Evolutionary conservation across 2,329 filamentous ascomycete genomes (phyloP), one percentile per base, ranked within the genome.

Genomic region (Trichoderma simmonsii): DNA sequence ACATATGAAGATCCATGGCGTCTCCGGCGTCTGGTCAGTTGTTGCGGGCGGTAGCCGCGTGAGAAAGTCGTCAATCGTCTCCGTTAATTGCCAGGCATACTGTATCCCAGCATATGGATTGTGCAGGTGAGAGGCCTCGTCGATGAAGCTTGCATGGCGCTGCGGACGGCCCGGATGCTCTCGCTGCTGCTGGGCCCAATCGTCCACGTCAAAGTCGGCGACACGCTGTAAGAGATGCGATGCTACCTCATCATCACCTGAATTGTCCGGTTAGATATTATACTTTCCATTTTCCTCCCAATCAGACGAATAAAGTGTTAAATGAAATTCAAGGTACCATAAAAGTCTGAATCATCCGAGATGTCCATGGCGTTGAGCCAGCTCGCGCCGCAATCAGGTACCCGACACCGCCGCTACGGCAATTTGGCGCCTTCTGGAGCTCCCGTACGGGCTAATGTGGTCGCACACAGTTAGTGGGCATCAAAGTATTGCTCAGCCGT

Each of bases 1-100:
- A 67, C 86, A 87, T 56, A 92, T 87, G 83, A 87, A 94, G 62
- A 97, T 93, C 92, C 93, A 96, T 0, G 87, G 86, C 3, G 86
- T 84, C 0, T 82, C 75, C 0, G 77, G 77, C 1, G 79, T 81
- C 4, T 81, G 79, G 3, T 83, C 80, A 1, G 90, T 92, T 1
- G 86, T 91, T 4, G 86, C 86, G 0, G 93, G 92, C 0, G 91
- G 91, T 0, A 95, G 83, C 9, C 93, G 89, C 9, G 82, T 73
- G 2, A 96, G 81, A 76, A 97, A 97, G 1, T 87, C 85, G 8
- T 87, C 80, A 1, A 92, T 81, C 0, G 86, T 87, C 78, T 95
- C 92, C 1, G 83, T 83, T 32, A 90, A 83, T 78, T 92, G 91
- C 84, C 91, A 90, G 30, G 87, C 90, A 73, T 84, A 85, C 4